Evolutionary conservation across 2,329 filamentous ascomycete species (phyloP).

Genomic region (Torrubiellomyces zombiae): DNA sequence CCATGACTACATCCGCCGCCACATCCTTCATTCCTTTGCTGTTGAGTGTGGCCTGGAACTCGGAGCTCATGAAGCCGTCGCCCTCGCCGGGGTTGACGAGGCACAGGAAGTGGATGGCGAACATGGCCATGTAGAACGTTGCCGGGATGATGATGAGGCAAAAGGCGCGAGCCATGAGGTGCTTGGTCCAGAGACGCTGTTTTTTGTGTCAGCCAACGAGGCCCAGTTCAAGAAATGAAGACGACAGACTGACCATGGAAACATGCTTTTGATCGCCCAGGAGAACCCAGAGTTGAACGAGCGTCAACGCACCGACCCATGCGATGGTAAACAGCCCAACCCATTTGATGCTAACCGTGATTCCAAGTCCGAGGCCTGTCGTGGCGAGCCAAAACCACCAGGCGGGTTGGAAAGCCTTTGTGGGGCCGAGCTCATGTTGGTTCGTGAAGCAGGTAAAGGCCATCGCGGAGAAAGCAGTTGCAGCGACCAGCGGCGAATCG

Average conservation of each 20-base stretch:
- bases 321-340: conserved; percentile 97
- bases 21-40: conserved; percentile 94
- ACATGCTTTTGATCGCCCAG: conserved; percentile 80
- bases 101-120: conserved; percentile 89
- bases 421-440: conserved; percentile 83
- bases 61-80: conserved; percentile 98
- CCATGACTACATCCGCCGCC: conserved; percentile 77
- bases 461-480: conserved; percentile 80
- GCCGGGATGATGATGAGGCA: conserved; percentile 80
- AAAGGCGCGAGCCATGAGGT: conserved; percentile 80
- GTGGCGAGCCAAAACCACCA: conserved; percentile 98
- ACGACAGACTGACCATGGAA: conserved; percentile 44
- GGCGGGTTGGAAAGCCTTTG: conserved; percentile 68
- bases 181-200: conserved; percentile 77
- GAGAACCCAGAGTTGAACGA: conserved; percentile 87
- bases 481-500: conserved; percentile 85
- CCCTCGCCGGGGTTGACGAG: conserved; percentile 90
- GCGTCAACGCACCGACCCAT: conserved; percentile 84
- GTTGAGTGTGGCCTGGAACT: conserved; percentile 95
- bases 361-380: conserved; percentile 73
- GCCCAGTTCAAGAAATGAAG: too few relatives aligned
- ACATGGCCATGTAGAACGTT: conserved; percentile 92
- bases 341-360: conserved; percentile 95
- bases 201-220: too few relatives aligned
- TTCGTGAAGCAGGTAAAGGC: conserved; percentile 90